Evolutionary conservation across 306 rosid genomes (phyloP).

Genomic region (Neltuma alba): DNA sequence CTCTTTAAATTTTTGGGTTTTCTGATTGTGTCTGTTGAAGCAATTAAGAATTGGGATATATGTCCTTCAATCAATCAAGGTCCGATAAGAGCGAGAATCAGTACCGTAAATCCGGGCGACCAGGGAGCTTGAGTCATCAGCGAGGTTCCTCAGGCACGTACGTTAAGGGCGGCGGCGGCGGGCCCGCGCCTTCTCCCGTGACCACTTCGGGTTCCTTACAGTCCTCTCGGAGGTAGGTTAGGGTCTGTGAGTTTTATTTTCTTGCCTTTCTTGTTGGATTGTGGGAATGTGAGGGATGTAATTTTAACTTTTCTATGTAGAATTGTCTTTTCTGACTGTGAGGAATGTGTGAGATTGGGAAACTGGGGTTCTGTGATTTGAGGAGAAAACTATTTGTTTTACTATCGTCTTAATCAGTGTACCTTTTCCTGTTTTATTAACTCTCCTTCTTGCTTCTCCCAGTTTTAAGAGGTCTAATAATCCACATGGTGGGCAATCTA

Average conservation of each 20-base stretch:
- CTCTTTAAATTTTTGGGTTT: neutral
- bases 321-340: slow-evolving; percentile 12
- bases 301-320: neutral
- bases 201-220: slow-evolving; percentile 32
- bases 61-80: slow-evolving; percentile 99
- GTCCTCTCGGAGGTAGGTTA: slow-evolving; percentile 63
- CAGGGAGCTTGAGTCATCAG: slow-evolving; percentile 78
- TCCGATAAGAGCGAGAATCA: slow-evolving; percentile 75
- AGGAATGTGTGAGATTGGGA: neutral
- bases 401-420: neutral
- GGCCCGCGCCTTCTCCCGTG: slow-evolving; percentile 67
- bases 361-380: slow-evolving; percentile 1
- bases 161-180: slow-evolving; percentile 77
- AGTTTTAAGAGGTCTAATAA: slow-evolving; percentile 78
- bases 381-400: neutral
- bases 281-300: slow-evolving; percentile 30
- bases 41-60: slow-evolving; percentile 72
- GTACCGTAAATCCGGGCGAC: slow-evolving; percentile 72
- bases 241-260: slow-evolving; percentile 21
- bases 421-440: slow-evolving; percentile 25
- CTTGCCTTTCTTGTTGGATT: neutral
- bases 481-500: slow-evolving; percentile 90
- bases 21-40: slow-evolving; percentile 27
- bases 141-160: slow-evolving; percentile 57
- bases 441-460: slow-evolving; percentile 28